Conservation (phyloP, 768 basidiomycete species). For the Lanmaoa pseudosensibilis region DNA sequence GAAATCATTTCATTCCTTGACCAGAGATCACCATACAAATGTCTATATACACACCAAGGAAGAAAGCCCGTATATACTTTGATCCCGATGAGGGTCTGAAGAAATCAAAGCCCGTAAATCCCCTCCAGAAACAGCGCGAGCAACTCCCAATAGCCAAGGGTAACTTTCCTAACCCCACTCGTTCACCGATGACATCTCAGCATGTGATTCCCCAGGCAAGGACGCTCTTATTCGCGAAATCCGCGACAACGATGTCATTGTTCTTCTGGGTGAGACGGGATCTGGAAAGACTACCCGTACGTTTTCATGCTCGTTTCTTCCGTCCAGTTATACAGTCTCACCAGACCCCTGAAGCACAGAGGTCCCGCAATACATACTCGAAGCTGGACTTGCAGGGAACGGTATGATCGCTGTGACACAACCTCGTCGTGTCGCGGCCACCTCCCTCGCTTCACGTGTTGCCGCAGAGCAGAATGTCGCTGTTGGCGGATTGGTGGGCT, state of each 20-base stretch:
- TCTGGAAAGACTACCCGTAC: constrained; percentile 98
- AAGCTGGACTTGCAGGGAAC: constrained; percentile 67
- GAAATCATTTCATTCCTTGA: neutral
- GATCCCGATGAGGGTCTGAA: constrained; percentile 20
- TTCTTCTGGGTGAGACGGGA: constrained; percentile 95
- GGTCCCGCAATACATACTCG: constrained; percentile 93
- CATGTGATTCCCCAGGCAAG: constrained; percentile 48
- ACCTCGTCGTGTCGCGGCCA: constrained; percentile 93
- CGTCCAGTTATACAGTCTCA: constrained; percentile 18
- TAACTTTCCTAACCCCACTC: constrained; percentile 22
- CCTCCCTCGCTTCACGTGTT: constrained; percentile 89
- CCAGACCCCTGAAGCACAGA: constrained; percentile 53
- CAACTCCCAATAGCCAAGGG: constrained; percentile 81
- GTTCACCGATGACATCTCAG: neutral
- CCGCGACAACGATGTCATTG: constrained; percentile 74
- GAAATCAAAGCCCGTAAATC: constrained; percentile 6
- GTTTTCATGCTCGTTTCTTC: constrained; percentile 34
- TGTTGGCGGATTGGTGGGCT: constrained; percentile 83
- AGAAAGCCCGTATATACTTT: constrained; percentile 25
- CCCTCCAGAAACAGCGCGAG: constrained; percentile 62
- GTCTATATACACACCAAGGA: constrained; percentile 26
- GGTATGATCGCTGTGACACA: constrained; percentile 92
- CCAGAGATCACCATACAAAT: constrained; percentile 12
- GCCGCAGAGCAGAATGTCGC: constrained; percentile 74
- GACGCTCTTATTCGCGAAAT: constrained; percentile 76